These are phyloP conservation scores for Suillus alpinus DNA, from an alignment of 768 basidiomycete species.

Conservation along the genomic window DNA sequence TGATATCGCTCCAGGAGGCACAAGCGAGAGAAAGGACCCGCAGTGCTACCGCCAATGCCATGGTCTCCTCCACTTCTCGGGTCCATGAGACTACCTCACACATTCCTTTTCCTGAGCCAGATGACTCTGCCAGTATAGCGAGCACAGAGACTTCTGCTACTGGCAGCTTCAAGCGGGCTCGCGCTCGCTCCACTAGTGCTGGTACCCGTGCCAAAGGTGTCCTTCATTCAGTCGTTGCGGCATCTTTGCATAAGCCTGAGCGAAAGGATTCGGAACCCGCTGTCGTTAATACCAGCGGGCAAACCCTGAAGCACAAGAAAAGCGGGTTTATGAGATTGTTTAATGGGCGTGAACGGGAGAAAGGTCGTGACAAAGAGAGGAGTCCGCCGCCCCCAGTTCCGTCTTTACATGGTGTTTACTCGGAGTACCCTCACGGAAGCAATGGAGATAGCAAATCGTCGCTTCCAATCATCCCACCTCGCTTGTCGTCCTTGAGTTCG, in stretches of 20 bases:
- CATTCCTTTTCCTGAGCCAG: slow-evolving; percentile 32
- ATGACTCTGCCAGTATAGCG: slow-evolving; percentile 23
- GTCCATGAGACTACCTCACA: slow-evolving; percentile 24
- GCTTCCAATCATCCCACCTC: slow-evolving; percentile 38
- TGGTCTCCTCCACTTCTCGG: slow-evolving; percentile 24
- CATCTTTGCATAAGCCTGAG: slow-evolving; percentile 39
- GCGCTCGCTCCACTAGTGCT: slow-evolving; percentile 63
- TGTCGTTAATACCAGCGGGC: slow-evolving; percentile 28
- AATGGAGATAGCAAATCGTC: slow-evolving; percentile 30
- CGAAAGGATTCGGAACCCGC: slow-evolving; percentile 40
- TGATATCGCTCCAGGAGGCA: slow-evolving; percentile 79
- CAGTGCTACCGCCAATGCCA: slow-evolving; percentile 39
- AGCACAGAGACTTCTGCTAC: slow-evolving; percentile 18
- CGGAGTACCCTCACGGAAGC: slow-evolving; percentile 26
- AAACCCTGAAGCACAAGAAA: slow-evolving; percentile 69
- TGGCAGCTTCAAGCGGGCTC: slow-evolving; percentile 24
- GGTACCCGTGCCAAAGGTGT: slow-evolving; percentile 47
- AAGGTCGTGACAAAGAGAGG: slow-evolving; percentile 31
- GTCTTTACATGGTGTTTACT: slow-evolving; percentile 38
- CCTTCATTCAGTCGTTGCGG: slow-evolving; percentile 35
- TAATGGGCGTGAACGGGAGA: slow-evolving; percentile 45
- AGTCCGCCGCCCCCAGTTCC: slow-evolving; percentile 57
- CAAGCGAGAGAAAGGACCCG: slow-evolving; percentile 64
- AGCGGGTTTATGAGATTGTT: slow-evolving; percentile 82
- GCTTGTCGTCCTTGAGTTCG: slow-evolving; percentile 34